phyloP scores from a whole-genome alignment of 1,139 yeast genomes.

The Candida glucosophila region DNA sequence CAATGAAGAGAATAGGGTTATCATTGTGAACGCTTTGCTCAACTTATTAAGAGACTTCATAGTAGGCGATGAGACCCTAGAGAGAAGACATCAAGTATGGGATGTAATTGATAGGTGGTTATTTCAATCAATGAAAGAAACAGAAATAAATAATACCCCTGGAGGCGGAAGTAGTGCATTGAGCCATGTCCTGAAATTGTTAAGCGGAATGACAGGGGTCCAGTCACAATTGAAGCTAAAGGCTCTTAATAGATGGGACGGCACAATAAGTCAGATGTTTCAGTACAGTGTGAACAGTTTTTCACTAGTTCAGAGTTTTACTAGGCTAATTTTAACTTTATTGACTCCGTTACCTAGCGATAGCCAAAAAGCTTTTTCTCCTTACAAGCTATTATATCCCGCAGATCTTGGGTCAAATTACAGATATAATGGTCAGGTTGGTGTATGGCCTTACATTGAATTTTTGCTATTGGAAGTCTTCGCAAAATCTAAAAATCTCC shows the following conservation, averaged over 20 bases:
- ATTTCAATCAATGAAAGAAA: slow-evolving; percentile 30
- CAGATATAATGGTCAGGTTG: slow-evolving; percentile 42
- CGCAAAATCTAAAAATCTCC: slow-evolving; percentile 27
- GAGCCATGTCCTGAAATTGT: no score
- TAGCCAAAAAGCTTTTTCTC: slow-evolving; percentile 22
- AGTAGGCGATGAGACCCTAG: slow-evolving; percentile 21
- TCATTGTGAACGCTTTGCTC: slow-evolving; percentile 26
- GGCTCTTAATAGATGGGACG: slow-evolving; percentile 15
- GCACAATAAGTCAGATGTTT: slow-evolving; percentile 26
- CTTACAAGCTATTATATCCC: slow-evolving; percentile 49
- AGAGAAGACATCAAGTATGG: slow-evolving; percentile 54
- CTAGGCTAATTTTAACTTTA: slow-evolving; percentile 36
- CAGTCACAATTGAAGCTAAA: slow-evolving; percentile 1
- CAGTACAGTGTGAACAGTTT: slow-evolving; percentile 27
- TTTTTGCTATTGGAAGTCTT: slow-evolving; percentile 62
- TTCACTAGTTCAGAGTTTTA: slow-evolving; percentile 57
- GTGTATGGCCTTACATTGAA: slow-evolving; percentile 77
- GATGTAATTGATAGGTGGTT: slow-evolving; percentile 65
- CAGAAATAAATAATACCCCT: not conserved
- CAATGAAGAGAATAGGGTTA: slow-evolving; percentile 29
- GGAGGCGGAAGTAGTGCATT: no score
- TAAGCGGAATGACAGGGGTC: slow-evolving; percentile 1
- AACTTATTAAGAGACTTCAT: slow-evolving; percentile 43
- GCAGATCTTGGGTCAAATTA: slow-evolving; percentile 52
- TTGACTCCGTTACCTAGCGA: slow-evolving; percentile 16